phyloP scores from a whole-genome alignment of 192 early-diverging fungal species.

The Neocallimastix lanati region DNA sequence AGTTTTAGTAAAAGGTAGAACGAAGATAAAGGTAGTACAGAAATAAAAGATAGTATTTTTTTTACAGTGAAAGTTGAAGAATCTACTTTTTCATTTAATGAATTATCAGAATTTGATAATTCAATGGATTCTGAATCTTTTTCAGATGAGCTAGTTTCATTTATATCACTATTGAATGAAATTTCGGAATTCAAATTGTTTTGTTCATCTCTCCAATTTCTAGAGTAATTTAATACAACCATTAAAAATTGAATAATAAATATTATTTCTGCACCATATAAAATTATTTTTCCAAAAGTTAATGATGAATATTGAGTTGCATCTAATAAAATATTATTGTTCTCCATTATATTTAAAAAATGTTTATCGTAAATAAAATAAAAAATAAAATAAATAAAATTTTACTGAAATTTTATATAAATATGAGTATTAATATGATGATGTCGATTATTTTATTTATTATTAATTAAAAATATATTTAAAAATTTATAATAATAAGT shows the following conservation, averaged over 20 bases:
- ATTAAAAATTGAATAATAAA: background rate
- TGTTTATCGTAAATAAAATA: too few relatives aligned
- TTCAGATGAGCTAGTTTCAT: too few relatives aligned
- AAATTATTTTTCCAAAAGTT: background rate
- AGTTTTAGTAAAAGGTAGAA: background rate
- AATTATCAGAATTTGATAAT: background rate
- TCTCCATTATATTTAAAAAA: too few relatives aligned
- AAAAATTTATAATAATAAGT: too few relatives aligned
- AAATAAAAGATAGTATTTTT: background rate
- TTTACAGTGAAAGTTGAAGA: background rate
- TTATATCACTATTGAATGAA: too few relatives aligned
- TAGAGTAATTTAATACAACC: background rate
- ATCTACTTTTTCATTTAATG: background rate
- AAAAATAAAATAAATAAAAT: too few relatives aligned
- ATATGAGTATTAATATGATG: too few relatives aligned
- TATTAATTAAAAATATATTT: too few relatives aligned
- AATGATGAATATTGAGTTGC: background rate
- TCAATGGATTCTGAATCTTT: background rate
- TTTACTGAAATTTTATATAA: too few relatives aligned
- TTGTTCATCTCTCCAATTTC: background rate
- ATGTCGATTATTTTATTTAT: too few relatives aligned
- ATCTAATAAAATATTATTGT: too few relatives aligned
- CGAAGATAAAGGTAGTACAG: background rate
- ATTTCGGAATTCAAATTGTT: too few relatives aligned
- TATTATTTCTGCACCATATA: background rate